A percentile compares a stretch with the other conserved stretches of the same genome.
These are phyloP conservation scores for Trypanosoma platydactyli DNA, from an alignment of 208 protist species.

Conservation along the genomic window DNA sequence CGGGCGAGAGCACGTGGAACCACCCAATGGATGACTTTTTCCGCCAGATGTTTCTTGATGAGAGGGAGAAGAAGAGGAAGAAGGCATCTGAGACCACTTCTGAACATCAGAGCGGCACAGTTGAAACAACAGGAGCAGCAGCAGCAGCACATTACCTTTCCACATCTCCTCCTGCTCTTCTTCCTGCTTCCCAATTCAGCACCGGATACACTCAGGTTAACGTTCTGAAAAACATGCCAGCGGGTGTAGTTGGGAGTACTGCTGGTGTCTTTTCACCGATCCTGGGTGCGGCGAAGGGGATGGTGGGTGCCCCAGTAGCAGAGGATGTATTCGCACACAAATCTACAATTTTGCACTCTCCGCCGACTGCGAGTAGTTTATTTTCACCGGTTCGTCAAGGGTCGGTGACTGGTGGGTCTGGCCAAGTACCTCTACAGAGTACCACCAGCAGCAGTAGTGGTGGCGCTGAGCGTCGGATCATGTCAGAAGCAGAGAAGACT, in stretches of 20 bases:
- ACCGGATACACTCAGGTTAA: background rate
- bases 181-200: background rate
- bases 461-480: constrained; percentile 31
- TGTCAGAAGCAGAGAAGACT: constrained; percentile 75
- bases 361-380: too few species aligned
- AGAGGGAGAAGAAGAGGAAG: constrained; percentile 50
- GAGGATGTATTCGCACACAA: too few species aligned
- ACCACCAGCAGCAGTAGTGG: background rate
- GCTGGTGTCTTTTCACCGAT: background rate
- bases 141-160: too few species aligned
- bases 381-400: too few species aligned
- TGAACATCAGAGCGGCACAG: background rate
- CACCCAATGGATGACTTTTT: constrained; percentile 94
- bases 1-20: constrained; percentile 94
- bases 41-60: constrained; percentile 69
- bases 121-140: background rate
- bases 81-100: background rate
- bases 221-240: constrained; percentile 9
- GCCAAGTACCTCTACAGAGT: background rate
- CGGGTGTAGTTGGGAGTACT: background rate
- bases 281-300: too few species aligned
- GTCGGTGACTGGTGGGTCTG: too few species aligned
- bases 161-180: background rate
- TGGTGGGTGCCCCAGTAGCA: too few species aligned
- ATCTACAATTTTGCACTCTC: too few species aligned